These are phyloP conservation scores for Solanum aculeatissimum DNA, from an alignment of 305 asterid species.

Conservation along the genomic window DNA sequence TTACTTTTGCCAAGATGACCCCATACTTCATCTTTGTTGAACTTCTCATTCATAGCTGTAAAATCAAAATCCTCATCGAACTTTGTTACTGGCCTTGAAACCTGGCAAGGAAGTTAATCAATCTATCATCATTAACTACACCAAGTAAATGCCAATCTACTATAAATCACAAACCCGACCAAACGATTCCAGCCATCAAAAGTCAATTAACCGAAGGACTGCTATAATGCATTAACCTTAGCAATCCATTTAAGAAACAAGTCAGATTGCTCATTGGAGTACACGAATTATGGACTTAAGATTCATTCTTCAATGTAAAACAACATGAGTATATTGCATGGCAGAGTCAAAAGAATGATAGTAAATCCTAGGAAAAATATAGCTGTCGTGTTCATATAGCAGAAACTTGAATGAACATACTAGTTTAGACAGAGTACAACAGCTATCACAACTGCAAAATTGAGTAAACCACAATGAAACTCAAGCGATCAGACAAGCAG, in stretches of 20 bases:
- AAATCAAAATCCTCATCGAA: slow-evolving; percentile 92
- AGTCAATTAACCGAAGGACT: neutral
- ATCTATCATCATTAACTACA: neutral
- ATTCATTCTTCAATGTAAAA: neutral
- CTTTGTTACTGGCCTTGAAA: slow-evolving; percentile 41
- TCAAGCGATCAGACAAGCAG: neutral
- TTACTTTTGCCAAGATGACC: slow-evolving; percentile 83
- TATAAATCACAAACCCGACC: neutral
- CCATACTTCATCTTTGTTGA: slow-evolving; percentile 97
- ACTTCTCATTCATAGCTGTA: slow-evolving; percentile 93
- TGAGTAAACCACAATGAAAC: neutral
- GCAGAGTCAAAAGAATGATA: neutral
- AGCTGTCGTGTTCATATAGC: neutral
- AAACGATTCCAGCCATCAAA: neutral
- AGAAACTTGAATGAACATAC: neutral
- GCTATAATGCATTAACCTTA: neutral
- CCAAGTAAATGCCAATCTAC: neutral
- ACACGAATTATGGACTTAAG: neutral
- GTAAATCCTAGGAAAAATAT: neutral
- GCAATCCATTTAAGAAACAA: neutral
- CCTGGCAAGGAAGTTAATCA: slow-evolving; percentile 20
- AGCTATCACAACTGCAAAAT: neutral
- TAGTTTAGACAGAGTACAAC: neutral
- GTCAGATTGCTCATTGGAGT: neutral
- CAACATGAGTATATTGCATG: neutral